Conservation (phyloP, 2,329 filamentous ascomycete genomes). For the Cladosporium sp. region DNA sequence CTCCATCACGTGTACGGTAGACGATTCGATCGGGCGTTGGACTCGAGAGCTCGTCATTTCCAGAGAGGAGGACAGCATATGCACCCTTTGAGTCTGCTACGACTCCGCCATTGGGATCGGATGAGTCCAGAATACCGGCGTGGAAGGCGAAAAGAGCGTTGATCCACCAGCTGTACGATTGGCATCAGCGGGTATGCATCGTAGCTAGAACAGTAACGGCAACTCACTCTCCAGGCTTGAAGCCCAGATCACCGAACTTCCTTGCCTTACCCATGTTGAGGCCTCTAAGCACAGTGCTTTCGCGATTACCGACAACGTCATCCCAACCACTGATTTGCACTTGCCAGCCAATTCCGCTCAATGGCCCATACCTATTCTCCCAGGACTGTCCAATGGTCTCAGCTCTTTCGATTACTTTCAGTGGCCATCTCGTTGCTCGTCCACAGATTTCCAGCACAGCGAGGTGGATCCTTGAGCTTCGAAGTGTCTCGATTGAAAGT, state of each 20-base stretch:
- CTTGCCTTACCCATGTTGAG: constrained; percentile 32
- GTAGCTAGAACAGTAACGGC: background rate
- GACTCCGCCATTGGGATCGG: constrained; percentile 39
- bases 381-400: constrained; percentile 40
- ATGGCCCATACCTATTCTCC: constrained; percentile 21
- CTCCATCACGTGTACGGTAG: constrained; percentile 37
- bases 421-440: constrained; percentile 45
- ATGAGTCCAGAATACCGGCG: constrained; percentile 45
- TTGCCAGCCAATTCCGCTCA: constrained; percentile 30
- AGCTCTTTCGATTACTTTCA: constrained; percentile 40
- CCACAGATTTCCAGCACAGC: constrained; percentile 42
- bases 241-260: constrained; percentile 40
- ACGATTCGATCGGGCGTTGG: constrained; percentile 34
- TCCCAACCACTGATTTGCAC: constrained; percentile 39
- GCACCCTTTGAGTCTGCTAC: constrained; percentile 39
- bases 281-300: constrained; percentile 29
- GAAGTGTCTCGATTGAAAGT: constrained; percentile 34
- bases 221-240: constrained; percentile 44
- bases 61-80: constrained; percentile 44
- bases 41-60: constrained; percentile 36
- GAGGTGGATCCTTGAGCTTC: constrained; percentile 44
- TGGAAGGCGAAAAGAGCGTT: constrained; percentile 44
- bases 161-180: constrained; percentile 46
- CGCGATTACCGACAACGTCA: constrained; percentile 37
- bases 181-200: background rate